Percentiles rank a stretch among this genome's conserved stretches.
These are phyloP conservation scores for Tolypocladium ophioglossoides DNA, from an alignment of 2,329 filamentous ascomycete genomes.

Conservation along the genomic window DNA sequence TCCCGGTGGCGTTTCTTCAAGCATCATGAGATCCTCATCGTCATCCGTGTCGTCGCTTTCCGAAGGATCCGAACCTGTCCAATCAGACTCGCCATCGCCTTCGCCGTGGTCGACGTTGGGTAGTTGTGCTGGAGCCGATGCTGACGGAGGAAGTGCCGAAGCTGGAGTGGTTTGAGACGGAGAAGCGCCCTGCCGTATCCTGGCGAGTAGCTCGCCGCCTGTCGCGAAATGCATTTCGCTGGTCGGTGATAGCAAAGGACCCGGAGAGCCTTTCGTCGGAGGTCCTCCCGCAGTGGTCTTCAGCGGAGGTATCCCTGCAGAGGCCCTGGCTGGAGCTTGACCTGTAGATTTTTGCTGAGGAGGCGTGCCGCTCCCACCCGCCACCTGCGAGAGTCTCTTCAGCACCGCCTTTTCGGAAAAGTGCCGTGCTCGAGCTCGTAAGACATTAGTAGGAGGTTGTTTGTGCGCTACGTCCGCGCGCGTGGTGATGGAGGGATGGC, in stretches of 20 bases:
- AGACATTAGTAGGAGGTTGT: not conserved
- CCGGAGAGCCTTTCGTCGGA: not conserved
- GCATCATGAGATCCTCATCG: not conserved
- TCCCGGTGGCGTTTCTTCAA: not conserved
- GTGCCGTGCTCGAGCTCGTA: constrained; percentile 6
- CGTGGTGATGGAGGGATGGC: not conserved
- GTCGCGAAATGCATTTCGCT: not conserved
- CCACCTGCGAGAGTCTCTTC: constrained; percentile 3
- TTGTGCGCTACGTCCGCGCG: not conserved
- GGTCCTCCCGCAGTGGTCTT: too few species aligned
- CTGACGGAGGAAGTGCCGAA: not conserved
- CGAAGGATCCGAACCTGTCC: too few species aligned
- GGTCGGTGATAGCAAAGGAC: not conserved
- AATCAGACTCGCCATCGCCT: not conserved
- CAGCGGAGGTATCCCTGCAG: not conserved
- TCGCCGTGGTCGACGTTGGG: not conserved
- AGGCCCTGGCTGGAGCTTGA: not conserved
- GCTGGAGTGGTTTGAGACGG: too few species aligned
- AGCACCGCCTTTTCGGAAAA: constrained; percentile 11
- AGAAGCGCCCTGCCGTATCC: not conserved
- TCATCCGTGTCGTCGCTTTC: not conserved
- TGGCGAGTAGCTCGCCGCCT: not conserved
- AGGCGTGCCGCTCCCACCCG: not conserved
- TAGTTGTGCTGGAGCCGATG: not conserved
- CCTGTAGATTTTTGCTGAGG: not conserved